Base-by-base conservation (phyloP, 2,329 filamentous ascomycete genomes). In the Colletotrichum sp. region DNA sequence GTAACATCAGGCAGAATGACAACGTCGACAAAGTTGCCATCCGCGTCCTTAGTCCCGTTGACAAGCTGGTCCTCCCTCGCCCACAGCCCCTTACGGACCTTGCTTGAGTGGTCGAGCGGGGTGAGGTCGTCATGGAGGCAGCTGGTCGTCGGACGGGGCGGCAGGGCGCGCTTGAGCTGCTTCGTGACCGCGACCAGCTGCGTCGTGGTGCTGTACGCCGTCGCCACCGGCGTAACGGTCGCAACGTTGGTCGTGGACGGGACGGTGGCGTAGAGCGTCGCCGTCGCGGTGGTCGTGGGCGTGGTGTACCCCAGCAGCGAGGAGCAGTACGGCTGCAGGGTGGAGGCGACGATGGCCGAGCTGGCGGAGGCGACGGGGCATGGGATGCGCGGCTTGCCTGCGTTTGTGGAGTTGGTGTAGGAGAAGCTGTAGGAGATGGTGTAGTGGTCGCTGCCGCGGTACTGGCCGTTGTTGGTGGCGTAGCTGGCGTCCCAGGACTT, bases 341-440 rank as follows among this genome's bases (percentile, higher is more conserved):
- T 59, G 4, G 55, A 29, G 5, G 22, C 8, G 8, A 59, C 25
- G 16, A 59, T 59, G 1, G 55, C 27, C 0, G 55, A 59, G 55
- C 55, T 59, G 55, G 55, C 55, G 8, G 22, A 27, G 0, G 55
- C 52, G 25, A 59, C 55, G 25, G 63, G 34, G 36, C 63, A 66
- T 4, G 63, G 63, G 12, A 66, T 66, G 12, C 63, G 36, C 3
- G 63, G 63, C 25, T 66, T 49, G 19, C 63, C 63, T 7, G 63
- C 15, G 11, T 30, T n/a, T 8, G 63, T 66, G 13, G 63, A 11
- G 25, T 66, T 66, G 36, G 63, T 66, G 36, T 66, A 66, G 13
- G 63, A 66, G 34, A 66, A 66, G 34, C 63, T 66, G 63, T 66
- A 44, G 22, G 34, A 66, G 63, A 66, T 49, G 15, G 36, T 66